phyloP scores from a whole-genome alignment of 116 monocot genomes.

The Dioscorea cayenensis region DNA sequence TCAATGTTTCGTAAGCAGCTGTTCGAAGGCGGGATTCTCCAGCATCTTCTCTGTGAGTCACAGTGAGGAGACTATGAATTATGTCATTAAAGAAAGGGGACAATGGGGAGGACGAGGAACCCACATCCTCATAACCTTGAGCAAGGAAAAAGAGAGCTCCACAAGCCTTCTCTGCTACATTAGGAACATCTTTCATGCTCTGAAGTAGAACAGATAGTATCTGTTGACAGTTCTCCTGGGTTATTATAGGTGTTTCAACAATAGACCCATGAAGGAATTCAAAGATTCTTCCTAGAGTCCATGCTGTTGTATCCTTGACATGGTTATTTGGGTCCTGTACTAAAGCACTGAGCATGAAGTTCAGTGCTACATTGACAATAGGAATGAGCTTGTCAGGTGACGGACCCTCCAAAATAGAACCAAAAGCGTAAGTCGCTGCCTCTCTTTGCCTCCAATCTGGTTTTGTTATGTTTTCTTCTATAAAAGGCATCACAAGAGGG shows the following conservation, averaged over 20 bases:
- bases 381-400: conserved; percentile 42
- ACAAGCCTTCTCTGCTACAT: conserved; percentile 60
- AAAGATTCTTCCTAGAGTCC: conserved; percentile 68
- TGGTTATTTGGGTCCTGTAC: conserved; percentile 49
- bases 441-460: conserved; percentile 50
- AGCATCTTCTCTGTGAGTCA: conserved; percentile 59
- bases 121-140: conserved; percentile 52
- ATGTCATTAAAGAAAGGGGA: conserved; percentile 55
- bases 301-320: conserved; percentile 61
- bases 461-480: conserved; percentile 38
- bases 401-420: conserved; percentile 56
- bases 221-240: conserved; percentile 47
- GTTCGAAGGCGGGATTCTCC: conserved; percentile 42
- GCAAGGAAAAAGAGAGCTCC: conserved; percentile 60
- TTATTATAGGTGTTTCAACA: conserved; percentile 34
- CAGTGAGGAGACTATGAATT: conserved; percentile 42
- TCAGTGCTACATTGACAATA: conserved; percentile 47
- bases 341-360: conserved; percentile 55
- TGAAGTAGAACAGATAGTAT: conserved; percentile 57
- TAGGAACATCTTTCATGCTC: conserved; percentile 64
- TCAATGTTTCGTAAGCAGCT: conserved; percentile 22
- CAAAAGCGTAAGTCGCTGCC: conserved; percentile 64
- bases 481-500: conserved; percentile 48
- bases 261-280: conserved; percentile 60
- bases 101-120: conserved; percentile 28